Conservation (phyloP, 768 basidiomycete genomes). For the Trametes punicea region DNA sequence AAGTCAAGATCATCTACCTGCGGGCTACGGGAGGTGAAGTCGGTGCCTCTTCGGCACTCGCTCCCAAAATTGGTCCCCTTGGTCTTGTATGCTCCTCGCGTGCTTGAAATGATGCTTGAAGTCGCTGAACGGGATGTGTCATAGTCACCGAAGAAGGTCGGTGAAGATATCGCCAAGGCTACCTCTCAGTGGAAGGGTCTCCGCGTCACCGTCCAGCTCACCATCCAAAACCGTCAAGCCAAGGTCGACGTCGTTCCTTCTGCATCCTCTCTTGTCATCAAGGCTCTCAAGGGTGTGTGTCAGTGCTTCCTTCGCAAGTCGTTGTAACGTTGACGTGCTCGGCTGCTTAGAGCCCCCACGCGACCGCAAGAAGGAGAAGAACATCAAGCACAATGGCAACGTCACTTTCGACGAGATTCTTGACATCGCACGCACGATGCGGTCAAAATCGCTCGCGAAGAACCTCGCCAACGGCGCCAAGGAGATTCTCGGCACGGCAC, state of each 20-base stretch:
- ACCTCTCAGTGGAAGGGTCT: slow-evolving; percentile 99
- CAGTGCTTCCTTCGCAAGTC: too few species aligned
- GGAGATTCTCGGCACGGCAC: slow-evolving; percentile 98
- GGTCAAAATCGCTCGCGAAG: slow-evolving; percentile 90
- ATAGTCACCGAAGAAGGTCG: slow-evolving; percentile 99
- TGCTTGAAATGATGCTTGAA: neutral
- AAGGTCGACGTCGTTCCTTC: slow-evolving; percentile 95
- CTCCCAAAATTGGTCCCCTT: slow-evolving; percentile 99
- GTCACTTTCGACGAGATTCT: slow-evolving; percentile 90
- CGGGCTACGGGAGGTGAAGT: slow-evolving; percentile 99
- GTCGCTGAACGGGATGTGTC: slow-evolving; percentile 16
- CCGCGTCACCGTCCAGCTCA: slow-evolving; percentile 97
- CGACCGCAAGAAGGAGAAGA: slow-evolving; percentile 99
- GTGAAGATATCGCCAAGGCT: slow-evolving; percentile 99
- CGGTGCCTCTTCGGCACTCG: slow-evolving; percentile 96
- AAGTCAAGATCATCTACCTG: slow-evolving; percentile 99
- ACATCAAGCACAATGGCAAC: slow-evolving; percentile 98
- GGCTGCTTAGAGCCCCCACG: slow-evolving; percentile 81
- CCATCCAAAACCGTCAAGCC: slow-evolving; percentile 99
- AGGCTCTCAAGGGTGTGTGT: slow-evolving; percentile 87
- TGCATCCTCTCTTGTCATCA: slow-evolving; percentile 96
- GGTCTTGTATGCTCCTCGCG: slow-evolving; percentile 80
- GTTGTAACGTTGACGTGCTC: neutral
- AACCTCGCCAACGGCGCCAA: slow-evolving; percentile 84
- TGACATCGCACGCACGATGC: slow-evolving; percentile 96